A percentile compares a stretch with the other conserved stretches of the same genome.
These are phyloP conservation scores for Xylaria palmicola DNA, from an alignment of 495 filamentous ascomycete genomes.

Conservation along the genomic window DNA sequence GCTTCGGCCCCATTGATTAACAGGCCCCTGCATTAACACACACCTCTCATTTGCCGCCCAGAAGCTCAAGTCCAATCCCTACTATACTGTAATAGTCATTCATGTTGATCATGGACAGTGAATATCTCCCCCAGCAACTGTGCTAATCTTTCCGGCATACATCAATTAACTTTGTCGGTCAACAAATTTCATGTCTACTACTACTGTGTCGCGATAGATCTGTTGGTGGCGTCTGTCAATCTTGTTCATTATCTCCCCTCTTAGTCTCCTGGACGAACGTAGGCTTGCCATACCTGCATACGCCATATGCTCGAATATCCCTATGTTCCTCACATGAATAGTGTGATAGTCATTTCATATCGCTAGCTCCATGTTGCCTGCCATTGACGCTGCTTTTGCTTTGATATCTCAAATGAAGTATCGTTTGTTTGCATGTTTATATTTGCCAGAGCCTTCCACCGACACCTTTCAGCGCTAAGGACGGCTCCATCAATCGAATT, in stretches of 20 bases:
- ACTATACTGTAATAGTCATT: background rate
- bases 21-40: slow-evolving; percentile 10
- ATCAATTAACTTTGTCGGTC: background rate
- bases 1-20: slow-evolving; percentile 10
- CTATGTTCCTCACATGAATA: slow-evolving; percentile 18
- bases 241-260: slow-evolving; percentile 4
- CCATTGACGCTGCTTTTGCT: background rate
- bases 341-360: slow-evolving; percentile 16
- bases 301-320: slow-evolving; percentile 14
- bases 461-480: slow-evolving; percentile 5
- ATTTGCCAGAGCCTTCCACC: background rate
- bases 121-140: background rate
- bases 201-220: background rate
- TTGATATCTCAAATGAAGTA: slow-evolving; percentile 1
- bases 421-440: background rate
- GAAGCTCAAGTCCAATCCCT: background rate
- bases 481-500: slow-evolving; percentile 13
- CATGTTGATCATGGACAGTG: slow-evolving; percentile 5
- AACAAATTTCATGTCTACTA: background rate
- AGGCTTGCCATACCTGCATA: slow-evolving; percentile 14
- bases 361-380: slow-evolving; percentile 1
- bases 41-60: slow-evolving; percentile 5
- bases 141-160: background rate
- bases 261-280: slow-evolving; percentile 11
- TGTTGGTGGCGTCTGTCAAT: slow-evolving; percentile 6